Evolutionary conservation across 306 rosid species (phyloP), one percentile per base, ranked within the genome.

Genomic region (Lathyrus aphaca): DNA sequence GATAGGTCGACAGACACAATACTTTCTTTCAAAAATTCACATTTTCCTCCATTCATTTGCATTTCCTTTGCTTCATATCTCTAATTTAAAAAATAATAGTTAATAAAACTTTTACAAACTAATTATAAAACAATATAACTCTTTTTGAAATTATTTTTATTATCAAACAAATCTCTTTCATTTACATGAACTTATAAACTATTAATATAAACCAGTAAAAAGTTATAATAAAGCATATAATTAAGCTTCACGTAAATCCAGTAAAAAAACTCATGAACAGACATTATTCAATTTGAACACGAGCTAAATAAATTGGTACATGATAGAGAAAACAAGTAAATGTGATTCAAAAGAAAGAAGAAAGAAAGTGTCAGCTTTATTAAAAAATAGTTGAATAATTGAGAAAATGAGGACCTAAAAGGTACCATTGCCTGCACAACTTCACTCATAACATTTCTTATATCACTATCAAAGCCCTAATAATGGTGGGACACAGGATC

Each of bases 321-420:
- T 58, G 70, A 65, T 42, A n/a, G 75, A 4, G 74, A 57, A 29
- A 66, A 57, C 4, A 21, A 60, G 27, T 6, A 72, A 50, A 13
- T 59, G 35, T 21, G 42, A 50, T 50, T 63, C 46, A 53, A 64
- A 71, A 49, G 75, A n/a, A 74, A 74, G 8, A 50, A 77, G 46
- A 64, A 71, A 49, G 75, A n/a, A 74, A 74, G 8, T 58, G 80
- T 69, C 82, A 82, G 82, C 85, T 82, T 82, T 82, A 74, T 69
- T 64, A 46, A 71, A 13, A 77, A 21, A 15, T 21, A 81, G 81
- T 17, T 74, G 74, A 84, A 84, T 81, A 77, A 80, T 81, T 56
- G 83, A 66, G 68, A 73, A 65, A 45, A 60, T 13, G 54, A 55
- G 63, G 56, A 16, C 54, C 38, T 39, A 8, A 16, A 39, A 64